phyloP scores from a whole-genome alignment of 164 flowering plant genomes.

The Santalum album region DNA sequence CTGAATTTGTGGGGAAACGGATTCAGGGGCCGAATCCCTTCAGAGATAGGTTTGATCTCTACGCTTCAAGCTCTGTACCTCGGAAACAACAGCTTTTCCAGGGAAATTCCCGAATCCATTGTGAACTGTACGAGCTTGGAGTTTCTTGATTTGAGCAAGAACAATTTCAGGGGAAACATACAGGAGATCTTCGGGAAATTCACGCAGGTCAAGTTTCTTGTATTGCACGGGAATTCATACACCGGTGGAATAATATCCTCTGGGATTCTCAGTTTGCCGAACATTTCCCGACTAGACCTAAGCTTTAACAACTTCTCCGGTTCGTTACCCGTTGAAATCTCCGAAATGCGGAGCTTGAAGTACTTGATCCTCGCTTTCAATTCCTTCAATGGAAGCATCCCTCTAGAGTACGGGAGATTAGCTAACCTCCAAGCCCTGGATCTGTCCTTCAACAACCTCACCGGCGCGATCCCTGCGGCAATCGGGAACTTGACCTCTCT shows the following conservation, averaged over 20 bases:
- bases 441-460: constrained; percentile 59
- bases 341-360: constrained; percentile 40
- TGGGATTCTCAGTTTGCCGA: constrained; percentile 49
- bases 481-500: constrained; percentile 68
- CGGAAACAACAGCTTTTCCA: constrained; percentile 55
- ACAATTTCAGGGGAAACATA: constrained; percentile 47
- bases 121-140: constrained; percentile 34
- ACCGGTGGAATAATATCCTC: constrained; percentile 59
- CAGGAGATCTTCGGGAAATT: constrained; percentile 54
- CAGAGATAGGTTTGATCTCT: constrained; percentile 41
- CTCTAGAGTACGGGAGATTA: constrained; percentile 57
- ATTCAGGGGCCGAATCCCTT: constrained; percentile 51
- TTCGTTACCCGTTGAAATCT: constrained; percentile 46
- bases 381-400: constrained; percentile 54
- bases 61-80: constrained; percentile 37
- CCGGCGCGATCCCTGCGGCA: constrained; percentile 56
- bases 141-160: constrained; percentile 63
- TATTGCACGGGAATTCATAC: constrained; percentile 56
- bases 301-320: constrained; percentile 73
- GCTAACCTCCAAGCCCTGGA: constrained; percentile 62
- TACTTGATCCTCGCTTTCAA: constrained; percentile 57
- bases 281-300: constrained; percentile 50
- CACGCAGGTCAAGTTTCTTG: constrained; percentile 41
- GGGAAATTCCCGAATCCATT: constrained; percentile 53
- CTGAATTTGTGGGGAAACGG: constrained; percentile 57